Base-by-base conservation (phyloP, 2,329 filamentous ascomycete genomes). In the Colletotrichum lentis region DNA sequence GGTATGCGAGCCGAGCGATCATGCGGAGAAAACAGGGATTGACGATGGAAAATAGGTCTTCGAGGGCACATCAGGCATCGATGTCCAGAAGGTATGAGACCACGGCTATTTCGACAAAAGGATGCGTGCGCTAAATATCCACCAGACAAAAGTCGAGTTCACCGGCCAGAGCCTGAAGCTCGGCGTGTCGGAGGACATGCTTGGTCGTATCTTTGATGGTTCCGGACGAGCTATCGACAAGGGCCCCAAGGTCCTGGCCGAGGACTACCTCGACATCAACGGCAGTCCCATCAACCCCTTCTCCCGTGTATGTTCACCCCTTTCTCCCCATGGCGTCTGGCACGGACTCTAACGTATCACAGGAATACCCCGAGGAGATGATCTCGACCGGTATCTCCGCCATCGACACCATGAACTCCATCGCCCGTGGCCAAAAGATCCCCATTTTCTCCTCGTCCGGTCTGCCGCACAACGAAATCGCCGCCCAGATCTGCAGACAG, bases 341-440 rank as follows among this genome's bases (percentile, higher is more conserved):
- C 10, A 22, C 7, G 27, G 3, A 43, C 20, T 14, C 73, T 76
- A 62, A 76, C 69, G 70, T 44, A 61, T 43, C 49, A 27, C 72
- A 96, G 93, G 93, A 97, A 74, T 99, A 99, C 79, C 96, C 96
- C 76, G 96, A 99, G 84, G 96, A 99, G 83, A 99, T 99, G 95
- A 98, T 99, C 76, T 96, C 95, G 43, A 99, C 96, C 55, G 96
- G 96, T 89, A 99, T 99, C 80, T 98, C 95, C 71, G 94, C 96
- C 77, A 98, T 99, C 77, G 95, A 98, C 79, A 97, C 94, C 70
- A 98, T 98, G 95, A 94, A 94, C 85, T 94, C 91, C 70, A 97
- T 98, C 80, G 96, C 96, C 72, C 94, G 96, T 88, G 96, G 96
- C 71, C 96, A 99, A 81, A 99, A 99, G 87, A 99, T 99, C 73